Percentiles rank a stretch among this genome's conserved stretches.
These are phyloP conservation scores for Casaregolazyma suthepensis DNA, from an alignment of 1,139 yeast species.

Conservation along the genomic window DNA sequence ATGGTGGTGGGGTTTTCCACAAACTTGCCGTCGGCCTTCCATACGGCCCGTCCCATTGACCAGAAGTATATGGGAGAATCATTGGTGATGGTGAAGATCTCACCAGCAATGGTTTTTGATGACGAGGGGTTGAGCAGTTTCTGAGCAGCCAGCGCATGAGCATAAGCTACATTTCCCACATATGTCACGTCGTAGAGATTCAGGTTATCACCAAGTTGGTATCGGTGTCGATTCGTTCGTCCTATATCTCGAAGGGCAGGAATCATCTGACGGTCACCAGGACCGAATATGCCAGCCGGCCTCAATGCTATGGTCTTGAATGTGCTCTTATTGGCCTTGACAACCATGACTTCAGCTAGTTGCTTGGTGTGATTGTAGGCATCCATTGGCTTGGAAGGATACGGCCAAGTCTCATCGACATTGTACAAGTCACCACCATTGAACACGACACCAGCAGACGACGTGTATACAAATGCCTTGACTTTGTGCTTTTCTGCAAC, in stretches of 20 bases:
- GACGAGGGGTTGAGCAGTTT: slow-evolving; percentile 48
- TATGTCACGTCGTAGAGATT: slow-evolving; percentile 95
- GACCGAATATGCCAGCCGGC: slow-evolving; percentile 98
- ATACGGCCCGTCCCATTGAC: slow-evolving; percentile 93
- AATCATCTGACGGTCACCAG: slow-evolving; percentile 94
- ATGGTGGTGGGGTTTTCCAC: slow-evolving; percentile 66
- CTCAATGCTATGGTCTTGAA: slow-evolving; percentile 79
- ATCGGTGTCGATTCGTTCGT: slow-evolving; percentile 76
- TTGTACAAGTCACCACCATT: slow-evolving; percentile 86
- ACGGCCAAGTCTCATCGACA: slow-evolving; percentile 93
- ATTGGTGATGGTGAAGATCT: slow-evolving; percentile 84
- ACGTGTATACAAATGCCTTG: slow-evolving; percentile 81
- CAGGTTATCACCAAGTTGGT: slow-evolving; percentile 90
- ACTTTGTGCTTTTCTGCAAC: slow-evolving; percentile 49
- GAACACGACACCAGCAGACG: slow-evolving; percentile 96
- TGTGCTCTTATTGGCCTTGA: slow-evolving; percentile 44
- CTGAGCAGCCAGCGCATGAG: slow-evolving; percentile 88
- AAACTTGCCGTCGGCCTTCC: slow-evolving; percentile 92
- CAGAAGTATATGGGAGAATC: slow-evolving; percentile 95
- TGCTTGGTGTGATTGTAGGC: slow-evolving; percentile 96
- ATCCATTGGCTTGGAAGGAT: slow-evolving; percentile 89
- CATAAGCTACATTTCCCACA: slow-evolving; percentile 98
- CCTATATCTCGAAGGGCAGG: slow-evolving; percentile 89
- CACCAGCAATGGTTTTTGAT: slow-evolving; percentile 58
- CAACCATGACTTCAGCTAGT: slow-evolving; percentile 76